Base-by-base conservation (phyloP, 805 yeast species). In the Scheffersomyces ergatensis region DNA sequence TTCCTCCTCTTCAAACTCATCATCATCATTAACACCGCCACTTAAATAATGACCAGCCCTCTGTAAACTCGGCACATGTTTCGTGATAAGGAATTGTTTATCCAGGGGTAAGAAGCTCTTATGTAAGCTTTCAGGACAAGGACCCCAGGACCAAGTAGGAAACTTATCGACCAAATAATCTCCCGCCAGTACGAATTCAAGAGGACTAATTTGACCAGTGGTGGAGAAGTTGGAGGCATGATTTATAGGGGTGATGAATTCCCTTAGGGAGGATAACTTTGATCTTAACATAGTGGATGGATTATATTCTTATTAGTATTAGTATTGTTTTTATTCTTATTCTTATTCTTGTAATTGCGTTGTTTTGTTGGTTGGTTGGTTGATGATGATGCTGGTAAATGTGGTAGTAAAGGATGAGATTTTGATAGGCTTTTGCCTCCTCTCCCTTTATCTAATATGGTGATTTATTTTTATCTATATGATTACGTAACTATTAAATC, bases 131-230 rank as follows among this genome's bases (percentile, higher is more conserved):
- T 59, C 55, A 24, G 74, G 66, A 39, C 66, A 55, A 6, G 58
- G 33, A 19, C 63, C 56, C 99, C 99, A 93, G 46, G 82, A 80
- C 99, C 99, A 93, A 0, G 98, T 93, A 2, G 99, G 98, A 60
- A 93, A 93, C 70, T 85, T 87, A 62, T 81, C 83, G 24, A 83
- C 90, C 43, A 93, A 67, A 62, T 89, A 93, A 60, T 93, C 97
- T 17, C 99, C 99, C 3, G 99, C 97, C 40, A 70, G 72, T 8
- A 89, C 92, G 65, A 93, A 93, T 61, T 93, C 99, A 39, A 88
- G 96, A 1, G 99, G 99, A 1, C 96, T 87, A 38, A 93, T 83
- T 59, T 92, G 93, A 3, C 99, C 99, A 0, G 97, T 86, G 36
- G 74, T 65, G 40, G 80, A 72, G 66, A 89, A 93, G 14, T 93